Evolutionary conservation across 2,329 filamentous ascomycete genomes (phyloP).

Genomic region (Westerdykella sp.): DNA sequence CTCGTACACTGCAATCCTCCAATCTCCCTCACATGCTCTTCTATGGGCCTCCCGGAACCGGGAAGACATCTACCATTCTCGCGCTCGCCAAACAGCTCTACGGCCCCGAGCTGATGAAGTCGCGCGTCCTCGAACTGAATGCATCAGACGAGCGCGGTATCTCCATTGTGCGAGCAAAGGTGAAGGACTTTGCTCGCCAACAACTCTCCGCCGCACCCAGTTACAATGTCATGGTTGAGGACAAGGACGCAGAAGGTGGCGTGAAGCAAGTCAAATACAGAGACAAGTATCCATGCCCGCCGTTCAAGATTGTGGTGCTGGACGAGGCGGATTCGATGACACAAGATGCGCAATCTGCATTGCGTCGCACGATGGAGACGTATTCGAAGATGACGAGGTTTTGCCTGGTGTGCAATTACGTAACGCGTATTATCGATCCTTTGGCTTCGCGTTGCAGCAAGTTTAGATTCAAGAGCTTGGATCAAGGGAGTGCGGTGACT

Average conservation of each 20-base stretch:
- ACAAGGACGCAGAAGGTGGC: slow-evolving; percentile 20
- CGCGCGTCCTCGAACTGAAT: slow-evolving; percentile 96
- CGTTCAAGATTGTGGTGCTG: slow-evolving; percentile 98
- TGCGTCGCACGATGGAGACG: slow-evolving; percentile 95
- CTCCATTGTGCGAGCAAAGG: slow-evolving; percentile 91
- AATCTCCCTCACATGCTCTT: slow-evolving; percentile 99
- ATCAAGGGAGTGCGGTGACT: slow-evolving; percentile 74
- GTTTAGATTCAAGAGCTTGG: slow-evolving; percentile 94
- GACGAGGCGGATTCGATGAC: slow-evolving; percentile 99
- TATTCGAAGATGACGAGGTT: slow-evolving; percentile 96
- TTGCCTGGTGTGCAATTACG: slow-evolving; percentile 97
- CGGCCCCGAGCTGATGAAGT: slow-evolving; percentile 86
- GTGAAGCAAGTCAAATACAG: slow-evolving; percentile 41
- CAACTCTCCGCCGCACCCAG: slow-evolving; percentile 78
- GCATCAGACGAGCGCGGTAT: slow-evolving; percentile 98
- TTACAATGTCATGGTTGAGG: slow-evolving; percentile 53
- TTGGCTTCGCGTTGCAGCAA: slow-evolving; percentile 90
- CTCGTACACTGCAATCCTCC: slow-evolving; percentile 86
- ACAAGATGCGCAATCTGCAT: slow-evolving; percentile 89
- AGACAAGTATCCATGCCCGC: slow-evolving; percentile 79
- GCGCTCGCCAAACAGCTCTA: slow-evolving; percentile 96
- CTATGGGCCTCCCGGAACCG: slow-evolving; percentile 94
- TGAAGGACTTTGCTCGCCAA: slow-evolving; percentile 96
- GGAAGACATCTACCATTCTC: slow-evolving; percentile 96
- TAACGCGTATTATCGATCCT: slow-evolving; percentile 95